Base-by-base conservation (phyloP, 2,329 filamentous ascomycete species). In the Esteya vermicola region DNA sequence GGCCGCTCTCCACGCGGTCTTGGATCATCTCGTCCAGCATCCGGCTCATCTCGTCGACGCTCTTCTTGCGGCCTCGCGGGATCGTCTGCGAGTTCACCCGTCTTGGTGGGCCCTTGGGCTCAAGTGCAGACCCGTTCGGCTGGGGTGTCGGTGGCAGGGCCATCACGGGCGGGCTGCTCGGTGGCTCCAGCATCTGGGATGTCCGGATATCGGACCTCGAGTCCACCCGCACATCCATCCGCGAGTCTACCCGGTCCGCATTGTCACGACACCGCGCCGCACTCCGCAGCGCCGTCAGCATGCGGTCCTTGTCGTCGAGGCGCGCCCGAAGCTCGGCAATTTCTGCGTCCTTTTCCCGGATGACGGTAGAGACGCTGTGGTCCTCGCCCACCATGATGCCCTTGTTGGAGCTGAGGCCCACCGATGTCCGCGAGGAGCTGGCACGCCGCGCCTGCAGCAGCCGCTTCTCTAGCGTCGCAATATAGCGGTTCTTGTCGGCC, bases 11-110 rank as follows among this genome's bases (percentile, higher is more conserved):
- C 39, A 93, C 81, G 43, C 82, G 77, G 53, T 89, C 83, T 54
- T 88, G 82, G 44, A 95, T 91, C 89, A 96, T 95, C 60, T 94
- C 85, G 52, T 96, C 89, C 21, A 95, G 71, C 64, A 95, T 86
- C 51, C 78, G 76, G 49, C 84, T 93, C 78, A 95, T 88, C 59
- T 94, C 88, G 50, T 94, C 86, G 26, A 91, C 81, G 48, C 82
- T 85, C 63, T 72, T 76, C 12, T 67, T 66, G 37, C 72, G 69
- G 47, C 68, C 71, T 39, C 69, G 70, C 10, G 57, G 48, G 18
- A 20, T 31, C 13, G 26, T 19, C 38, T 10, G 35, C 13, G 36
- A 6, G 10, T 43, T 41, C 14, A 37, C 25, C n/a, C n/a, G n/a
- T n/a, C n/a, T n/a, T n/a, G n/a, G n/a, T n/a, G n/a, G n/a, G n/a